Conservation (phyloP, 2,329 filamentous ascomycete genomes). For the Aureobasidium pullulans region DNA sequence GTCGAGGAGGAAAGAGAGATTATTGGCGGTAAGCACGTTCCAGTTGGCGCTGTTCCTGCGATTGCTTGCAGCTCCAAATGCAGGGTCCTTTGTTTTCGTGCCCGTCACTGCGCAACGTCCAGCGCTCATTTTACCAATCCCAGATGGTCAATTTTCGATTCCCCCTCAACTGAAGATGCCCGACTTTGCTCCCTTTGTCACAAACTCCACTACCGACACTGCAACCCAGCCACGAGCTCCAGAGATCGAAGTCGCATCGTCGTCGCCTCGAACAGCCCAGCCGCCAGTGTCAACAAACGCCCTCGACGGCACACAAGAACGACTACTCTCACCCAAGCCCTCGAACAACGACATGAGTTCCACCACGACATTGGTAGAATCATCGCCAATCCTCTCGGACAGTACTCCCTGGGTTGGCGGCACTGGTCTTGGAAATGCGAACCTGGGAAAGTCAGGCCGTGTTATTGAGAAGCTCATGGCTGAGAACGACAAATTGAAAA, state of each 20-base stretch:
- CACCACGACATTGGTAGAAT: background rate
- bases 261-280: background rate
- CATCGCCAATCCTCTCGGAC: slow-evolving; percentile 10
- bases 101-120: slow-evolving; percentile 10
- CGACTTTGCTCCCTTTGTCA: slow-evolving; percentile 4
- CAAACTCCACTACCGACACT: background rate
- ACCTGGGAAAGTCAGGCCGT: slow-evolving; percentile 60
- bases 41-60: slow-evolving; percentile 4
- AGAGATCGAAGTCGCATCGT: background rate
- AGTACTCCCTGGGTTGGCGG: slow-evolving; percentile 18
- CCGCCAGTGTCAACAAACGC: background rate
- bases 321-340: background rate
- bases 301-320: background rate
- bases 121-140: slow-evolving; percentile 7
- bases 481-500: slow-evolving; percentile 70
- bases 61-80: slow-evolving; percentile 2
- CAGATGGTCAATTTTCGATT: slow-evolving; percentile 7
- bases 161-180: slow-evolving; percentile 10
- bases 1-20: slow-evolving; percentile 4
- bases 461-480: slow-evolving; percentile 76
- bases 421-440: slow-evolving; percentile 15
- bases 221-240: background rate
- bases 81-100: slow-evolving; percentile 8
- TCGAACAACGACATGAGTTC: slow-evolving; percentile 8
- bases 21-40: slow-evolving; percentile 14